A percentile compares a stretch with the other conserved stretches of the same genome.
phyloP scores from a whole-genome alignment of 2,329 filamentous ascomycete species.

The Cladosporium austrohemisphaericum region DNA sequence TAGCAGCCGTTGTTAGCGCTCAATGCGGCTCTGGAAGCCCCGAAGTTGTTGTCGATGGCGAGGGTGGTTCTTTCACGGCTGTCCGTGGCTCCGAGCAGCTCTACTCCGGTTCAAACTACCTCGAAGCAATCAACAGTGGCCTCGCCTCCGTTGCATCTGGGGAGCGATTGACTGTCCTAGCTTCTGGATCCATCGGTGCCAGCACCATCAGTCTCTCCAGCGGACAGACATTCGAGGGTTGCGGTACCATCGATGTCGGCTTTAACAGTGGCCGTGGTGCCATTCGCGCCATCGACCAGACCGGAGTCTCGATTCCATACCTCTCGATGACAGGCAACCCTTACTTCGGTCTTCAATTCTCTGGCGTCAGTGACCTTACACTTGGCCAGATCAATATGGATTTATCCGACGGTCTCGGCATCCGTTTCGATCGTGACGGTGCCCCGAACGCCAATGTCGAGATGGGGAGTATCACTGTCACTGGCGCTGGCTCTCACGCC shows the following conservation, averaged over 20 bases:
- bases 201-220: constrained; percentile 49
- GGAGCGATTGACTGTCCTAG: constrained; percentile 53
- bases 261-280: constrained; percentile 47
- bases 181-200: constrained; percentile 55
- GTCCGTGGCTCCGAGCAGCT: constrained; percentile 43
- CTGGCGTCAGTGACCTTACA: constrained; percentile 46
- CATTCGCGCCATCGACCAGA: constrained; percentile 51
- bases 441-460: constrained; percentile 52
- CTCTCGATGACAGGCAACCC: constrained; percentile 56
- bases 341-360: constrained; percentile 57
- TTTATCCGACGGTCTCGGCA: constrained; percentile 52
- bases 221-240: constrained; percentile 57
- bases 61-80: constrained; percentile 45
- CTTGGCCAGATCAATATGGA: constrained; percentile 55
- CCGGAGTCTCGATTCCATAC: constrained; percentile 53
- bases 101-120: constrained; percentile 54
- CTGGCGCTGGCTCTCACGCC: constrained; percentile 53
- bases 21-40: constrained; percentile 50
- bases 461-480: constrained; percentile 52
- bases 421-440: constrained; percentile 55
- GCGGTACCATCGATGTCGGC: constrained; percentile 52
- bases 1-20: constrained; percentile 36
- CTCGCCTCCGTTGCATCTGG: constrained; percentile 51
- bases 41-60: constrained; percentile 47
- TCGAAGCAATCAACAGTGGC: constrained; percentile 52